Percentiles rank a stretch among this genome's conserved stretches.
Evolutionary conservation across 257 asterid genomes (phyloP).

Genomic region (Handroanthus guayacan): DNA sequence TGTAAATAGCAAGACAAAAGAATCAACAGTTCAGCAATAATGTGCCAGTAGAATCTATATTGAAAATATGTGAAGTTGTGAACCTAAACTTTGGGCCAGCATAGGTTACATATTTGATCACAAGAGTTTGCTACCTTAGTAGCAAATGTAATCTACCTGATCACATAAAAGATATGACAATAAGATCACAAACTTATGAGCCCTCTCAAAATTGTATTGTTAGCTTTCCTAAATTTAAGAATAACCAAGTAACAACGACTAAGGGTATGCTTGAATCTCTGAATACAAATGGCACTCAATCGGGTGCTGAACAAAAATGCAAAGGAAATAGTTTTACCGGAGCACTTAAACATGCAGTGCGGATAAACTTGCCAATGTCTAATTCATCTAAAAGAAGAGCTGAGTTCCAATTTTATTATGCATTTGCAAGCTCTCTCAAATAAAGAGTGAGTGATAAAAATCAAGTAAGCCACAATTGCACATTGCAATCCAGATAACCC

Average conservation of each 20-base stretch:
- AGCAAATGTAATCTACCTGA: slow-evolving; percentile 5
- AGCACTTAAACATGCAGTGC: slow-evolving; percentile 9
- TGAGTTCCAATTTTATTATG: background rate
- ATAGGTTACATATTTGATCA: slow-evolving; percentile 15
- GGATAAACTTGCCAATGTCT: slow-evolving; percentile 4
- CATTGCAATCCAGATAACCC: slow-evolving; percentile 1
- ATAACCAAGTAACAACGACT: background rate
- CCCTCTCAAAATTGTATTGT: slow-evolving; percentile 17
- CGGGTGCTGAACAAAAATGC: background rate
- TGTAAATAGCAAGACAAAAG: slow-evolving; percentile 42
- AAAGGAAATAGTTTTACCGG: background rate
- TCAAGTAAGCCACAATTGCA: slow-evolving; percentile 25
- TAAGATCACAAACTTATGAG: background rate
- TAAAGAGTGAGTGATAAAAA: slow-evolving; percentile 9
- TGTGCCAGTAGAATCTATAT: slow-evolving; percentile 18
- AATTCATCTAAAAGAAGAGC: slow-evolving; percentile 1
- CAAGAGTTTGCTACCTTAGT: slow-evolving; percentile 14
- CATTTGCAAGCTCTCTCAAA: slow-evolving; percentile 22
- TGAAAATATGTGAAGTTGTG: slow-evolving; percentile 2
- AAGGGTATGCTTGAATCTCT: slow-evolving; percentile 3
- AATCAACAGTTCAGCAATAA: slow-evolving; percentile 36
- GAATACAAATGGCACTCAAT: background rate
- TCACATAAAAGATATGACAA: slow-evolving; percentile 18
- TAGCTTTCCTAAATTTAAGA: slow-evolving; percentile 10
- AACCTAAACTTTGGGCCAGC: background rate